phyloP scores from a whole-genome alignment of 208 protist genomes.

The Trypanosoma melophagium region DNA sequence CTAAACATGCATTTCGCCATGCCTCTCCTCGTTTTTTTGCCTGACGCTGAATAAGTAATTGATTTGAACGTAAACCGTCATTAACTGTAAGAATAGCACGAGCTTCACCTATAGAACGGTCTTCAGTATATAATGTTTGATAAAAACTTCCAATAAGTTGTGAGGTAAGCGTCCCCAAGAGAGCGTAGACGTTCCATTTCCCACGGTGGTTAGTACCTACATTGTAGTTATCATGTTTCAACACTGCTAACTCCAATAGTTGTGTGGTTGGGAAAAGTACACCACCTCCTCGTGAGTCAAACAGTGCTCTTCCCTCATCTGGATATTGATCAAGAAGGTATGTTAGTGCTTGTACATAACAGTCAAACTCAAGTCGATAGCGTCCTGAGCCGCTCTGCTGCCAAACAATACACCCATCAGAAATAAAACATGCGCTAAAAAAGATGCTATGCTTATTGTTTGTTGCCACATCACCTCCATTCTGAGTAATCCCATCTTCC shows the following conservation, averaged over 20 bases:
- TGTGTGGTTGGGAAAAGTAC: slow-evolving; percentile 53
- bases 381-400: slow-evolving; percentile 56
- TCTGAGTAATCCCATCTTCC: not conserved
- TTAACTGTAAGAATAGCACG: slow-evolving; percentile 64
- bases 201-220: slow-evolving; percentile 69
- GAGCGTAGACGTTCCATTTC: slow-evolving; percentile 81
- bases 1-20: slow-evolving; percentile 76
- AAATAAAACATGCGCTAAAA: slow-evolving; percentile 52
- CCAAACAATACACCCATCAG: slow-evolving; percentile 55
- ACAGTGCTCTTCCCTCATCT: slow-evolving; percentile 27
- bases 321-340: slow-evolving; percentile 79
- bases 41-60: slow-evolving; percentile 61
- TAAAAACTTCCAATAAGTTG: slow-evolving; percentile 77
- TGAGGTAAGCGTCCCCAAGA: slow-evolving; percentile 78
- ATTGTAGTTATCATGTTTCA: slow-evolving; percentile 68
- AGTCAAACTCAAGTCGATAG: slow-evolving; percentile 83
- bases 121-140: slow-evolving; percentile 58
- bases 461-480: not conserved
- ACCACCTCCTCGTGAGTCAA: slow-evolving; percentile 23
- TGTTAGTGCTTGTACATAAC: slow-evolving; percentile 73
- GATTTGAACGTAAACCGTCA: slow-evolving; percentile 43
- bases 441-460: slow-evolving; percentile 25
- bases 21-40: slow-evolving; percentile 70
- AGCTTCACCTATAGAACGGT: slow-evolving; percentile 43
- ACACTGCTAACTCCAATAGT: slow-evolving; percentile 58